Evolutionary conservation across 495 filamentous ascomycete genomes (phyloP).

Genomic region (Xylaria curta): DNA sequence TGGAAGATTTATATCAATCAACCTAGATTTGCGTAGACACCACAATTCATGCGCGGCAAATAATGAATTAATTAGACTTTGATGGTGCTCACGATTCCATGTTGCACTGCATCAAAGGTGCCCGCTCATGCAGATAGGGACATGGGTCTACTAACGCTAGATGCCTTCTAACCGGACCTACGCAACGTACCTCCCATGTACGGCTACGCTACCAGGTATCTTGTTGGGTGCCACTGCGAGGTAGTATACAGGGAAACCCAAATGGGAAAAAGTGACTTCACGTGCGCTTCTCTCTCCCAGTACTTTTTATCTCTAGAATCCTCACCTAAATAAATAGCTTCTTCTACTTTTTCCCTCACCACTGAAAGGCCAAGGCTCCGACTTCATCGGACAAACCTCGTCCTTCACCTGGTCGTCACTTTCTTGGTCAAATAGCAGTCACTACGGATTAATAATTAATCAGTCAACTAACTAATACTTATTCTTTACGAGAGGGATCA

Average conservation of each 20-base stretch:
- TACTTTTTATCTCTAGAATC: neutral
- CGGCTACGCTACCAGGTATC: conserved; percentile 6
- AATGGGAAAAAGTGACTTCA: conserved; percentile 10
- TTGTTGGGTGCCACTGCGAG: neutral
- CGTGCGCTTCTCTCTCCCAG: neutral
- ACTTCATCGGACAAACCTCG: neutral
- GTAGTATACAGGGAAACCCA: neutral
- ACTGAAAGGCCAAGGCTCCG: neutral
- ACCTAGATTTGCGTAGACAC: neutral
- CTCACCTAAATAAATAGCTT: neutral
- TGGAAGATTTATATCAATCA: neutral
- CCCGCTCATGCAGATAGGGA: conserved; percentile 2
- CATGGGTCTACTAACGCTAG: conserved; percentile 9
- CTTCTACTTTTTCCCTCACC: neutral
- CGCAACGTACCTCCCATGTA: conserved; percentile 3
- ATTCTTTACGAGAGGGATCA: neutral
- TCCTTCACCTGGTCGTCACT: neutral
- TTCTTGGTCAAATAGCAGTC: neutral
- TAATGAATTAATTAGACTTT: neutral
- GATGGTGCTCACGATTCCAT: neutral
- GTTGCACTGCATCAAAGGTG: conserved; percentile 12
- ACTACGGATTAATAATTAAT: neutral
- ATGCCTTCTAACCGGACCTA: neutral
- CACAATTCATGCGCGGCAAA: neutral
- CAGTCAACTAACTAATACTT: neutral